These are phyloP conservation scores for Aspergillus bombycis DNA, from an alignment of 2,329 filamentous ascomycete genomes.

Conservation along the genomic window DNA sequence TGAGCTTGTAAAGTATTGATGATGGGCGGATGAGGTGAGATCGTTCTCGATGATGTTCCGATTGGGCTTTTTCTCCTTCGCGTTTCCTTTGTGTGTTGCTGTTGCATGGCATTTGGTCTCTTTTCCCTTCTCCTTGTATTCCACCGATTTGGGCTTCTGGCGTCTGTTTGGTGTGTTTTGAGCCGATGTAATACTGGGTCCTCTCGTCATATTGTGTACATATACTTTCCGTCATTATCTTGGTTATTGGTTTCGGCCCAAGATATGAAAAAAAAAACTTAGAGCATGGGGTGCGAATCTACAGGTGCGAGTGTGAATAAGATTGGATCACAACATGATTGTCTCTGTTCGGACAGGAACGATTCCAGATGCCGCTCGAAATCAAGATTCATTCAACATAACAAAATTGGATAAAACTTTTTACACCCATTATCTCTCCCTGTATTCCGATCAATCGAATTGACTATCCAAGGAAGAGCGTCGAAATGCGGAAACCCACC, in stretches of 20 bases:
- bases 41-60: conserved; percentile 2
- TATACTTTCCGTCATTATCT: conserved; percentile 22
- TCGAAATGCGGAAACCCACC: conserved; percentile 1
- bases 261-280: conserved; percentile 7
- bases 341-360: background rate
- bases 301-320: background rate
- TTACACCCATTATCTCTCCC: background rate
- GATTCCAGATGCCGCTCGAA: background rate
- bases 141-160: conserved; percentile 31
- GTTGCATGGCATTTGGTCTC: conserved; percentile 19
- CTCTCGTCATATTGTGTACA: conserved; percentile 38
- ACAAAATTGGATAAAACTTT: background rate
- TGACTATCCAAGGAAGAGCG: background rate
- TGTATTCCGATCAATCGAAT: background rate
- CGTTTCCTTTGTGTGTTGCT: conserved; percentile 6
- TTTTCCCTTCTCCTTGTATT: conserved; percentile 25
- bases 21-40: background rate
- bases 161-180: conserved; percentile 32
- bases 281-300: conserved; percentile 11
- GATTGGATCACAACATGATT: background rate
- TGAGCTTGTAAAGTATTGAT: background rate
- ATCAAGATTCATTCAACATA: background rate
- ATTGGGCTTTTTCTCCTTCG: background rate
- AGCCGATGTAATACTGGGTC: conserved; percentile 22
- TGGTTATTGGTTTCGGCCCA: conserved; percentile 9